phyloP scores from a whole-genome alignment of 1,284 basidiomycete species.

The Melampsora occidentalis region DNA sequence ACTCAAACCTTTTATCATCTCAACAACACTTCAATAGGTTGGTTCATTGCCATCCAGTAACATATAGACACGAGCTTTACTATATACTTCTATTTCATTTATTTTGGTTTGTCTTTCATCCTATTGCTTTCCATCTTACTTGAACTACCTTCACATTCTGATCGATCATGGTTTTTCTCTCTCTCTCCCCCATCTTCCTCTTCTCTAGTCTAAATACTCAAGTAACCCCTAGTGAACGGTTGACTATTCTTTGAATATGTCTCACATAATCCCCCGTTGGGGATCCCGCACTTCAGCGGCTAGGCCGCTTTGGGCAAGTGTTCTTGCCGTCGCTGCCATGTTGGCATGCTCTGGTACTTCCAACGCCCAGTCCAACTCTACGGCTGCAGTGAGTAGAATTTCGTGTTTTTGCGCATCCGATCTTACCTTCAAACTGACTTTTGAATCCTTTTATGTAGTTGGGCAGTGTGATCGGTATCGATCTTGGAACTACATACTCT shows the following conservation, averaged over 20 bases:
- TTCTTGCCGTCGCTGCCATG: not conserved
- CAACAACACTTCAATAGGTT: not conserved
- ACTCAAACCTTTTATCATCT: not conserved
- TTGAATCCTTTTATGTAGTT: conserved; percentile 7
- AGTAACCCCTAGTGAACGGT: not conserved
- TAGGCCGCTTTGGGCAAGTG: conserved; percentile 3
- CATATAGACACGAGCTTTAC: not conserved
- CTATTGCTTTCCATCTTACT: not conserved
- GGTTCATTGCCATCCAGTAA: not conserved
- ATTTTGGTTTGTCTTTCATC: not conserved
- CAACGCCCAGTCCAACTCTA: not conserved
- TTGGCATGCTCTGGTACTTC: not conserved
- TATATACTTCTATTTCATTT: not conserved
- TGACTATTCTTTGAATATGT: conserved; percentile 6
- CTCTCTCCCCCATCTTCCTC: not conserved
- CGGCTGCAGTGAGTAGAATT: not conserved
- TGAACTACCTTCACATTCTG: not conserved
- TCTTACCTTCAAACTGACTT: no score
- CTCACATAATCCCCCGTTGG: not conserved
- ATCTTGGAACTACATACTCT: conserved; percentile 62
- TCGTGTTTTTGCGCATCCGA: not conserved
- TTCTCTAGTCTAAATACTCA: not conserved
- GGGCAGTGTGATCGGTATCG: conserved; percentile 57
- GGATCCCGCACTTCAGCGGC: conserved; percentile 6
- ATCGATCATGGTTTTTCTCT: not conserved